Percentiles rank a stretch among this genome's conserved stretches.
Conservation (phyloP, 1,284 basidiomycete genomes). For the Irpex rosettiformis region DNA sequence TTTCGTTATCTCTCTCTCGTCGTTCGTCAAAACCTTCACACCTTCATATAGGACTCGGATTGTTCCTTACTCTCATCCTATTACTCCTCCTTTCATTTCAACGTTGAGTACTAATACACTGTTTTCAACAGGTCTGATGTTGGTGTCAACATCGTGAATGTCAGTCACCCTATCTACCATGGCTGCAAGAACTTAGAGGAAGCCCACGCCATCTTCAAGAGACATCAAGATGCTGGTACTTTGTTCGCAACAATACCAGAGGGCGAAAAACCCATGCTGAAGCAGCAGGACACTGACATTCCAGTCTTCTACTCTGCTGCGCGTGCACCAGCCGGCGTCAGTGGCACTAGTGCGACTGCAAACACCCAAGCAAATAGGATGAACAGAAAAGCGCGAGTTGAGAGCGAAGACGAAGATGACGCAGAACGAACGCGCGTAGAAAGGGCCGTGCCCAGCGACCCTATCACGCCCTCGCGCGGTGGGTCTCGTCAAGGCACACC, state of each 20-base stretch:
- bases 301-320: background rate
- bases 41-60: too few relatives aligned
- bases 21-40: background rate
- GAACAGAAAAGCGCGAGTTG: background rate
- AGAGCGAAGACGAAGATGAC: background rate
- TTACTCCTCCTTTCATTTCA: too few relatives aligned
- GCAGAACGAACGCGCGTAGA: background rate
- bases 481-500: conserved; percentile 1
- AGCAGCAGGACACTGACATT: background rate
- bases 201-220: background rate
- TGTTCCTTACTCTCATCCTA: too few relatives aligned
- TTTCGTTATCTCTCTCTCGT: background rate
- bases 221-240: background rate
- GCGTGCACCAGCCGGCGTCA: background rate
- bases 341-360: background rate
- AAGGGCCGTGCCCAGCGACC: background rate
- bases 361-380: background rate
- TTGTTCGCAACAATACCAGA: background rate
- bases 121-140: conserved; percentile 2
- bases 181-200: conserved; percentile 7
- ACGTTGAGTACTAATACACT: background rate
- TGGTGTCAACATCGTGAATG: background rate
- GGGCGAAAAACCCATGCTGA: background rate
- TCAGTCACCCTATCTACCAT: background rate
- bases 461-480: background rate